Evolutionary conservation across 345 rosid species (phyloP).

Genomic region (Eucalyptus cloeziana): DNA sequence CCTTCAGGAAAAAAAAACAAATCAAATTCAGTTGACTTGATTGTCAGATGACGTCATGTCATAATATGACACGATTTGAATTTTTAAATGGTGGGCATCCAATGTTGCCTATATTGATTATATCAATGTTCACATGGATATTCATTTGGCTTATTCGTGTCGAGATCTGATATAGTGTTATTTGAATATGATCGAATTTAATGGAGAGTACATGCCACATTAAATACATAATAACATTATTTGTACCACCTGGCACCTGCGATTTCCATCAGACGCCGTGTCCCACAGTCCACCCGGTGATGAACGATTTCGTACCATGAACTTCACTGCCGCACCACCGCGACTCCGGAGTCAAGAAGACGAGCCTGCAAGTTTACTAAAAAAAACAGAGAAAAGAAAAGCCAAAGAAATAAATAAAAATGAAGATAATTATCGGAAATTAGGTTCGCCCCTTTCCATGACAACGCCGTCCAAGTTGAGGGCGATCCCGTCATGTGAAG

Average conservation of each 20-base stretch:
- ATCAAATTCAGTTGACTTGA: fast-evolving
- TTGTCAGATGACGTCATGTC: fast-evolving
- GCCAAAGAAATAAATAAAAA: background rate
- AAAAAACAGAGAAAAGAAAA: background rate
- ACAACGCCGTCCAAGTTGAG: background rate
- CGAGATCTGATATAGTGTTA: background rate
- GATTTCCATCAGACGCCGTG: background rate
- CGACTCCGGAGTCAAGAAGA: background rate
- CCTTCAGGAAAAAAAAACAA: background rate
- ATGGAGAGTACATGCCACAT: background rate
- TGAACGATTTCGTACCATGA: background rate
- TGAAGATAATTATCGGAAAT: background rate
- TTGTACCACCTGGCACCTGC: background rate
- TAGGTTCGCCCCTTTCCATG: background rate
- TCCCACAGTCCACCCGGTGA: background rate
- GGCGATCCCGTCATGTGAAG: background rate
- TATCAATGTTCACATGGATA: background rate
- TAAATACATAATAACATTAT: background rate
- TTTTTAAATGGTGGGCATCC: background rate
- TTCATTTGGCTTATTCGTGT: background rate
- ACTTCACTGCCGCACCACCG: background rate
- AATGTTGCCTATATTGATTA: background rate
- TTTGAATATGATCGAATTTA: background rate
- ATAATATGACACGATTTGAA: fast-evolving
- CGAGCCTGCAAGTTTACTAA: background rate